Conservation (phyloP, 306 rosid species). For the Cajanus cajan region DNA sequence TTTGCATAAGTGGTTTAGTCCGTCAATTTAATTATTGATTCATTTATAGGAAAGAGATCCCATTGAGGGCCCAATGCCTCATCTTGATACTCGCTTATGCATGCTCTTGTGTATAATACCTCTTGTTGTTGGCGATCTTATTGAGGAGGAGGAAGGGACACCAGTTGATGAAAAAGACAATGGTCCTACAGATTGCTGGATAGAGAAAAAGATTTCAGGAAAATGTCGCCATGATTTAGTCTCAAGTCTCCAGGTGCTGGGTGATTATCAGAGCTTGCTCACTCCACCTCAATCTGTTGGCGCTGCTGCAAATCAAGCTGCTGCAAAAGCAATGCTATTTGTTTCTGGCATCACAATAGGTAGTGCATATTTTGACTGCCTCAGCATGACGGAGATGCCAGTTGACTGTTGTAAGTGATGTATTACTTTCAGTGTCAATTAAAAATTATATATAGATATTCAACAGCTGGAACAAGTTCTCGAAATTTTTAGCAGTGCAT, state of each 20-base stretch:
- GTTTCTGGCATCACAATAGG: constrained; percentile 70
- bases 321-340: constrained; percentile 83
- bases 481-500: neutral
- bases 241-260: constrained; percentile 78
- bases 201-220: constrained; percentile 59
- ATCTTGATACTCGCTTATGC: constrained; percentile 89
- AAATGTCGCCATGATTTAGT: constrained; percentile 61
- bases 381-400: constrained; percentile 72
- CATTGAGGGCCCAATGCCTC: constrained; percentile 99
- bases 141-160: constrained; percentile 72
- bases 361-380: constrained; percentile 75
- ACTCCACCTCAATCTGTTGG: constrained; percentile 74
- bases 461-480: neutral
- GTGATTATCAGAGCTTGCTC: constrained; percentile 83
- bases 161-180: constrained; percentile 47
- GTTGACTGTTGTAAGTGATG: constrained; percentile 67
- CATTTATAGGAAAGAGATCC: constrained; percentile 83
- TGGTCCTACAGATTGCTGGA: constrained; percentile 51
- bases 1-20: neutral
- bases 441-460: constrained; percentile 3
- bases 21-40: neutral
- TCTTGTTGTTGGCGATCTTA: constrained; percentile 77
- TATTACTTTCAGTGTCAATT: constrained; percentile 20
- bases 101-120: constrained; percentile 77
- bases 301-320: constrained; percentile 86